Evolutionary conservation across 164 flowering plant genomes (phyloP).

Genomic region (Euptelea pleiosperma): DNA sequence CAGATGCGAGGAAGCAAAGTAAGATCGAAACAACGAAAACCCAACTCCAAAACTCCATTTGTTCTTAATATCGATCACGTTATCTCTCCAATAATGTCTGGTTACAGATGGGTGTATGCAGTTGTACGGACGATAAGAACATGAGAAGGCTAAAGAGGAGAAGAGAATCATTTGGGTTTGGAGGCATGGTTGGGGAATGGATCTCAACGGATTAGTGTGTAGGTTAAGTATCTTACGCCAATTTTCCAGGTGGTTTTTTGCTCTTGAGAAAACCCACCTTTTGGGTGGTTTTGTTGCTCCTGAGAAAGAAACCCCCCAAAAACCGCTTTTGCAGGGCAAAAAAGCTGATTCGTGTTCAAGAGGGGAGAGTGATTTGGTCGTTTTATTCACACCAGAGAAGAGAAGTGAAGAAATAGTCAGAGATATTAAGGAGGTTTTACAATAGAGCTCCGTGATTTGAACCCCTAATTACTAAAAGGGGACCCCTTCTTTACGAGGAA

Average conservation of each 20-base stretch:
- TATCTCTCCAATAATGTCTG: conserved; percentile 11
- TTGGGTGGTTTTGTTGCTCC: neutral
- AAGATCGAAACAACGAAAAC: conserved; percentile 27
- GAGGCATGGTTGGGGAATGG: conserved; percentile 16
- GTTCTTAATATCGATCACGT: neutral
- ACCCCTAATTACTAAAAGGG: too few species aligned
- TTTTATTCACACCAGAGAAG: conserved; percentile 1
- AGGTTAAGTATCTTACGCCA: conserved; percentile 30
- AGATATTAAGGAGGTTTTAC: neutral
- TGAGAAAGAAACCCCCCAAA: neutral
- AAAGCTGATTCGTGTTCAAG: conserved; percentile 7
- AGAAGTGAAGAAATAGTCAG: neutral
- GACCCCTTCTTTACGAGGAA: too few species aligned
- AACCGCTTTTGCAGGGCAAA: conserved; percentile 2
- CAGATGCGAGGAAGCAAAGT: conserved; percentile 36
- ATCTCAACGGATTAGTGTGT: conserved; percentile 20
- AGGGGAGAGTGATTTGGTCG: neutral
- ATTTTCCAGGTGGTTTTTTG: conserved; percentile 5
- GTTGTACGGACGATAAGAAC: conserved; percentile 6
- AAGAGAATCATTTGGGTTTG: conserved; percentile 8
- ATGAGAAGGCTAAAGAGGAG: neutral
- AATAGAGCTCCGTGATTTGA: neutral
- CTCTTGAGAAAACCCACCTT: conserved; percentile 6
- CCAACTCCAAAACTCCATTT: conserved; percentile 43
- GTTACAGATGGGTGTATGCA: conserved; percentile 4